Evolutionary conservation across 257 asterid species (phyloP).

Genomic region (Osmanthus fragrans): DNA sequence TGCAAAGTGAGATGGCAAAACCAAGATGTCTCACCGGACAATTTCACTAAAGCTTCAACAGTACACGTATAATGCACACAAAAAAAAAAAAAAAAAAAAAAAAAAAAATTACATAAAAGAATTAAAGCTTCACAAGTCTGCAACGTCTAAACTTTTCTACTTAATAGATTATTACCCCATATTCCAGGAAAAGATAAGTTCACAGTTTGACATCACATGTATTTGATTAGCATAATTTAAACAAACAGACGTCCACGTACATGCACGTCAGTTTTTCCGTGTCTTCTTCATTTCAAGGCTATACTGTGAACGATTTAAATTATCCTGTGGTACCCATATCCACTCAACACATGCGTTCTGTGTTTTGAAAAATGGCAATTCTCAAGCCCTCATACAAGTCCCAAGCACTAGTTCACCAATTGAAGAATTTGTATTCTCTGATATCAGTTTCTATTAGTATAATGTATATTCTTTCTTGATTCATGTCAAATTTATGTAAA

Average conservation of each 20-base stretch:
- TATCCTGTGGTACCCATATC: not conserved
- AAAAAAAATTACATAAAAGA: not conserved
- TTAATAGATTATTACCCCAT: conserved; percentile 5
- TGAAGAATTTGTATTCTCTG: not conserved
- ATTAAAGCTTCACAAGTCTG: not conserved
- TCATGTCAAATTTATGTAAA: not conserved
- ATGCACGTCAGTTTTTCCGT: not conserved
- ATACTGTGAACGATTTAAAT: not conserved
- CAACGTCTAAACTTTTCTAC: not conserved
- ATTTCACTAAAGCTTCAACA: conserved; percentile 3
- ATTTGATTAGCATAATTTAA: not conserved
- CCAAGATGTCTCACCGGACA: not conserved
- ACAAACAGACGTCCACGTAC: not conserved
- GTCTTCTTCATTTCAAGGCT: not conserved
- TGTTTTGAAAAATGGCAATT: not conserved
- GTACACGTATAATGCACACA: not conserved
- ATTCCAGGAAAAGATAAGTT: not conserved
- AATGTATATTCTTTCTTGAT: not conserved
- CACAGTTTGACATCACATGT: not conserved
- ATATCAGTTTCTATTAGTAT: not conserved
- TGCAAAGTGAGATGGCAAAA: not conserved
- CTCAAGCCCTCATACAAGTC: not conserved
- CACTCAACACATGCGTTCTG: not conserved
- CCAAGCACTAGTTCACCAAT: not conserved
- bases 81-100: too few species aligned